phyloP scores from a whole-genome alignment of 2,329 filamentous ascomycete species.

The Pyricularia sp. region DNA sequence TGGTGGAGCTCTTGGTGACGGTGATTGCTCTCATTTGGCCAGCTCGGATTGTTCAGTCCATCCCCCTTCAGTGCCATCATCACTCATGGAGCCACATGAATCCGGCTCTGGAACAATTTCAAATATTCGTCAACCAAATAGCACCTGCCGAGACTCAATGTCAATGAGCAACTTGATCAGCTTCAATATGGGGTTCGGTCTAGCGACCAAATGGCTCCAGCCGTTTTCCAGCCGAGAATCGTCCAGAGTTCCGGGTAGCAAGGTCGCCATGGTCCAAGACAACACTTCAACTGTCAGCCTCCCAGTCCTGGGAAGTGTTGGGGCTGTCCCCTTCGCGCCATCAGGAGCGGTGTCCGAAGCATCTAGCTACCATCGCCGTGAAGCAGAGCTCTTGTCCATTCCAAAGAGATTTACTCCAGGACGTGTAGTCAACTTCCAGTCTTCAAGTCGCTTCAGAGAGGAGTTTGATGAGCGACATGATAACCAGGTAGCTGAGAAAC shows the following conservation, averaged over 20 bases:
- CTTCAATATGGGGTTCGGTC: not conserved
- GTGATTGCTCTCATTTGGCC: not conserved
- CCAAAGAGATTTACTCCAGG: conserved; percentile 28
- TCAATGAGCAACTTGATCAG: not conserved
- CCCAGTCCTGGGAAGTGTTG: not conserved
- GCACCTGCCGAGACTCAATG: not conserved
- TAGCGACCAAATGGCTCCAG: not conserved
- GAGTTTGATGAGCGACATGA: conserved; percentile 21
- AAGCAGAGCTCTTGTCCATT: conserved; percentile 27
- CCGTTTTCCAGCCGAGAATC: not conserved
- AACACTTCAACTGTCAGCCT: not conserved
- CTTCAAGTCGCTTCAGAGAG: conserved; percentile 31
- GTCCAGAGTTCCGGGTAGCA: not conserved
- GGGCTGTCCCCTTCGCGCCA: not conserved
- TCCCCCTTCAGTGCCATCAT: not conserved
- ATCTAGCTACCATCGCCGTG: conserved; percentile 26
- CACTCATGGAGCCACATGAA: not conserved
- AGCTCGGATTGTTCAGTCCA: not conserved
- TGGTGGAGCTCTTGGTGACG: not conserved
- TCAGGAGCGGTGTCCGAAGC: conserved; percentile 20
- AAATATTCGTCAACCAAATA: not conserved
- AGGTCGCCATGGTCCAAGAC: not conserved
- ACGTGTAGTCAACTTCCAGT: conserved; percentile 17
- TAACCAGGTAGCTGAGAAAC: conserved; percentile 10
- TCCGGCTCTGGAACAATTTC: not conserved